Percentiles rank a stretch among this genome's conserved stretches.
Evolutionary conservation across 2,329 filamentous ascomycete species (phyloP).

Genomic region (Exophiala dermatitidis): DNA sequence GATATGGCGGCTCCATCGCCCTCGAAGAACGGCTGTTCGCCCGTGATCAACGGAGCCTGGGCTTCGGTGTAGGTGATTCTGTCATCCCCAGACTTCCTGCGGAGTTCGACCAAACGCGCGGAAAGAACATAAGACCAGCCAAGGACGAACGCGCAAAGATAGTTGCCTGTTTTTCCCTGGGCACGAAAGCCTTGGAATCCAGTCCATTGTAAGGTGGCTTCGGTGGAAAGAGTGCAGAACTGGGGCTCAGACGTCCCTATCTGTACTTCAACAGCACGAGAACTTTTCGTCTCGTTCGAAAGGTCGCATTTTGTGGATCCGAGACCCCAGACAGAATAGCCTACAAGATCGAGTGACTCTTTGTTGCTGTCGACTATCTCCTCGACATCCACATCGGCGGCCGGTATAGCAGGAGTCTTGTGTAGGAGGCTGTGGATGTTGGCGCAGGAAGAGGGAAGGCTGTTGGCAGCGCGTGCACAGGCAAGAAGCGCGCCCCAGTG

Average conservation of each 20-base stretch:
- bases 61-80: not conserved
- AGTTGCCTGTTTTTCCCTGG: not conserved
- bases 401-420: not conserved
- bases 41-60: not conserved
- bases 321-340: not conserved
- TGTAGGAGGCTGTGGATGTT: not conserved
- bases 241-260: not conserved
- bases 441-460: not conserved
- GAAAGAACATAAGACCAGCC: constrained; percentile 1
- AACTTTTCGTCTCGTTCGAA: not conserved
- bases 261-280: not conserved
- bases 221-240: not conserved
- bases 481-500: not conserved
- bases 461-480: not conserved
- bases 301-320: not conserved
- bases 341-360: not conserved
- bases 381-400: too few species aligned
- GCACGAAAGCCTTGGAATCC: not conserved
- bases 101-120: constrained; percentile 1
- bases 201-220: not conserved
- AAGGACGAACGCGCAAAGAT: not conserved
- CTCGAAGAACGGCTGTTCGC: not conserved
- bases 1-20: not conserved
- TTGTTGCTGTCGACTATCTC: too few species aligned
- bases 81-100: not conserved